Percentiles rank a stretch among this genome's conserved stretches.
Conservation (phyloP, 192 early-diverging fungal species). For the Entophlyctis helioformis region DNA sequence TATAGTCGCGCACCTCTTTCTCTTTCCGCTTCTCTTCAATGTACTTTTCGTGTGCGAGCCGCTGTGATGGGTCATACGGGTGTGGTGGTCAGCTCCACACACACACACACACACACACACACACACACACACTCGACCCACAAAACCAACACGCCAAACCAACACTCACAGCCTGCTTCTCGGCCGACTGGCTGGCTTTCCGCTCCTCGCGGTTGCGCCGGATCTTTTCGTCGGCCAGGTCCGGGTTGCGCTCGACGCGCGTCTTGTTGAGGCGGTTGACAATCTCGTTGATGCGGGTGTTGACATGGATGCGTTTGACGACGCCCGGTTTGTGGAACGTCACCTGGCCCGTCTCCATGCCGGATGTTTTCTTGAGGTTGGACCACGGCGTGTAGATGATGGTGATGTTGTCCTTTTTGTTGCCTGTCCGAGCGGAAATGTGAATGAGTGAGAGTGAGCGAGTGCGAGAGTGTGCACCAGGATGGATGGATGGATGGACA, state of each 20-base stretch:
- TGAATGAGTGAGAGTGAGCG: neutral
- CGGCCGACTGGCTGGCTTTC: slow-evolving; percentile 14
- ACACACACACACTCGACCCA: neutral
- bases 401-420: slow-evolving; percentile 83
- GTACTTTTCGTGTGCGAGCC: slow-evolving; percentile 28
- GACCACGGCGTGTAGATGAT: slow-evolving; percentile 80
- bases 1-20: slow-evolving; percentile 25
- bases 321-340: slow-evolving; percentile 69
- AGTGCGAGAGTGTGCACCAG: neutral
- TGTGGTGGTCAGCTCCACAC: neutral
- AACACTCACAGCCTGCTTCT: slow-evolving; percentile 18
- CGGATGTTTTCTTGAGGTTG: slow-evolving; percentile 83
- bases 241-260: slow-evolving; percentile 59
- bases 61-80: neutral
- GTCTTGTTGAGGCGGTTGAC: slow-evolving; percentile 95
- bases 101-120: neutral
- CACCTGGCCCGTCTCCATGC: slow-evolving; percentile 95
- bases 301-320: slow-evolving; percentile 75
- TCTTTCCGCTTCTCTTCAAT: slow-evolving; percentile 19
- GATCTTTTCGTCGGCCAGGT: slow-evolving; percentile 63
- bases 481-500: neutral
- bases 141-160: neutral
- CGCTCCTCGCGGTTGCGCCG: slow-evolving; percentile 34
- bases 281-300: slow-evolving; percentile 65
- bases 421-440: slow-evolving; percentile 33